Conservation (phyloP, 1,284 basidiomycete species). For the Tilletia horrida region DNA sequence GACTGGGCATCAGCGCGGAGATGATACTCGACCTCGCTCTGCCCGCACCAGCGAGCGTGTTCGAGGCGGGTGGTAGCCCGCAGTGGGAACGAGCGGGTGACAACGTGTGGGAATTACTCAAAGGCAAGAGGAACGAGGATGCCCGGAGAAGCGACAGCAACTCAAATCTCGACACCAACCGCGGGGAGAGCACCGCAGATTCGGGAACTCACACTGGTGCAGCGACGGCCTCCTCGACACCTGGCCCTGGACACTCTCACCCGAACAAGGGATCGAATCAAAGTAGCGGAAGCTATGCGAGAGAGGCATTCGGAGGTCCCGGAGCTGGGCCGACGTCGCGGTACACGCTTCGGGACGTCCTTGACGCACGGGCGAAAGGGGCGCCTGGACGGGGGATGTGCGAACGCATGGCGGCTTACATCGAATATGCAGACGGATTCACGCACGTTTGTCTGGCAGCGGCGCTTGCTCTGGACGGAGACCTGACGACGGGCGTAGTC, state of each 20-base stretch:
- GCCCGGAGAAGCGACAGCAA: too few relatives aligned
- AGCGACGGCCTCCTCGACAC: not conserved
- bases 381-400: conserved; percentile 17
- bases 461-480: conserved; percentile 42
- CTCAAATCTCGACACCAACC: not conserved
- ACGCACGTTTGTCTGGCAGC: conserved; percentile 42
- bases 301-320: conserved; percentile 23
- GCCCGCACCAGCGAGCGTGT: conserved; percentile 39
- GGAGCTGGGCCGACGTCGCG: conserved; percentile 8
- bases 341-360: conserved; percentile 33
- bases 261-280: conserved; percentile 21
- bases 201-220: not conserved
- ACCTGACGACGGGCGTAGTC: not conserved
- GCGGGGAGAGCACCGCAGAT: not conserved
- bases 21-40: conserved; percentile 40
- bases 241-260: not conserved
- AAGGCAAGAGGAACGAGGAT: conserved; percentile 9
- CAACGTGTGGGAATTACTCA: conserved; percentile 7
- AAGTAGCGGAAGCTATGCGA: conserved; percentile 33
- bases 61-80: conserved; percentile 32
- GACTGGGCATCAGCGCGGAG: conserved; percentile 31
- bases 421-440: conserved; percentile 43
- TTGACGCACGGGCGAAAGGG: conserved; percentile 26
- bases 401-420: conserved; percentile 29
- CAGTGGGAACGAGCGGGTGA: conserved; percentile 18